These are phyloP conservation scores for Podospora fimiseda DNA, from an alignment of 495 filamentous ascomycete genomes.

Conservation along the genomic window DNA sequence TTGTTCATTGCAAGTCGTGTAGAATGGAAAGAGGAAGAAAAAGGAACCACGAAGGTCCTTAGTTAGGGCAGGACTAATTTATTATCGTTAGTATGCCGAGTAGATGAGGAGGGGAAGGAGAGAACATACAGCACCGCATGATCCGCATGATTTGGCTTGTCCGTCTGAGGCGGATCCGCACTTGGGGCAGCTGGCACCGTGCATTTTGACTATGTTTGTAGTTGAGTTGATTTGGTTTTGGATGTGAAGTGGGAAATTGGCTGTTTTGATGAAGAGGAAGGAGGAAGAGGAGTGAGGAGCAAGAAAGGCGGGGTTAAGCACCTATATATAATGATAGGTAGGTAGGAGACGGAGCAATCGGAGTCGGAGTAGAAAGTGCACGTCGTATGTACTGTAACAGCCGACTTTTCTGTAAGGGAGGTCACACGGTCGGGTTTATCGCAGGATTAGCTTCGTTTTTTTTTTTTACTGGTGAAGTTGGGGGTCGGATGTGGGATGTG, in stretches of 20 bases:
- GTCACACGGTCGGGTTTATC: no score
- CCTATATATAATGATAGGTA: neutral
- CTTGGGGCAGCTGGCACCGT: conserved; percentile 43
- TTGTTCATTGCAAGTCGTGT: no score
- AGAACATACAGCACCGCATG: conserved; percentile 44
- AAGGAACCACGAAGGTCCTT: no score
- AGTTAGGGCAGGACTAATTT: conserved; percentile 22
- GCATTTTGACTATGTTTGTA: conserved; percentile 42
- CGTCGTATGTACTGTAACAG: no score
- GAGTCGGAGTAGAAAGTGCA: neutral
- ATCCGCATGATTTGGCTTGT: conserved; percentile 38
- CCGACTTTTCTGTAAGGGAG: no score
- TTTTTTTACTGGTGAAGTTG: no score
- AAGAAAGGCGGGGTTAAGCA: no score
- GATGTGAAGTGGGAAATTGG: neutral
- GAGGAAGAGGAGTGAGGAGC: neutral
- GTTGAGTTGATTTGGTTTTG: neutral
- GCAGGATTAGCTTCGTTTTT: no score
- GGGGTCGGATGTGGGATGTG: no score
- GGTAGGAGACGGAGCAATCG: neutral
- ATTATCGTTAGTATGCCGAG: neutral
- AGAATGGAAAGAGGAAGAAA: neutral
- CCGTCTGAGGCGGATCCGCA: conserved; percentile 38
- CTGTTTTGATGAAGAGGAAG: neutral
- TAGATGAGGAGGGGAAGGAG: neutral